A percentile compares a stretch with the other conserved stretches of the same genome.
Conservation (phyloP, 23 red algal species). For the Gracilariopsis chorda region DNA sequence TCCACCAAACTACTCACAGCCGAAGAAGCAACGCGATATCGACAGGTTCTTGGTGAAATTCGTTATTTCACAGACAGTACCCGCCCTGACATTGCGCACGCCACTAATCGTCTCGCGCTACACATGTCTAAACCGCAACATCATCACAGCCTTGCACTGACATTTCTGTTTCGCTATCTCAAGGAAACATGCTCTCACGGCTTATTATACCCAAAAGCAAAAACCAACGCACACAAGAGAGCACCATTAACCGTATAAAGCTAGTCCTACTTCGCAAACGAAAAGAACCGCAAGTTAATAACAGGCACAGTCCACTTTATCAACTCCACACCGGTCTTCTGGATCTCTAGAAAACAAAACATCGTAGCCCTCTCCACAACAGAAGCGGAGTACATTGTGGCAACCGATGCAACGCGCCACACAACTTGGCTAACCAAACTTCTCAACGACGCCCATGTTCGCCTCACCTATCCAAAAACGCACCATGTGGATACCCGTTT, state of each 20-base stretch:
- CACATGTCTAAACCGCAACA: not conserved
- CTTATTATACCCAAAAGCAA: no score
- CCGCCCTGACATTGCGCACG: not conserved
- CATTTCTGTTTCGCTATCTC: no score
- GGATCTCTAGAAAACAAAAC: not conserved
- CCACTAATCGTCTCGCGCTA: not conserved
- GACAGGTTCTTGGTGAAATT: not conserved
- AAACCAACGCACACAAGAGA: no score
- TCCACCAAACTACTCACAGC: no score
- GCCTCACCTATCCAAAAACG: no score
- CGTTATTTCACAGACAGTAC: not conserved
- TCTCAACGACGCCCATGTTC: not conserved
- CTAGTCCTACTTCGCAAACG: not conserved
- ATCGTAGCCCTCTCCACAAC: not conserved
- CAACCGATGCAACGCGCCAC: not conserved
- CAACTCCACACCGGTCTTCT: not conserved
- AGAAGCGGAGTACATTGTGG: not conserved
- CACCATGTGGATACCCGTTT: not conserved
- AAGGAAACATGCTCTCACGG: no score
- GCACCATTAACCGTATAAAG: not conserved
- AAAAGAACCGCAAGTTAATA: not conserved
- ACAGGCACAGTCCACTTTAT: not conserved
- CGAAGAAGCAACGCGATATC: no score
- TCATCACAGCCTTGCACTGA: not conserved
- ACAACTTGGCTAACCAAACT: not conserved